Conservation (phyloP, 2,329 filamentous ascomycete genomes). For the Fusarium nurragi region DNA sequence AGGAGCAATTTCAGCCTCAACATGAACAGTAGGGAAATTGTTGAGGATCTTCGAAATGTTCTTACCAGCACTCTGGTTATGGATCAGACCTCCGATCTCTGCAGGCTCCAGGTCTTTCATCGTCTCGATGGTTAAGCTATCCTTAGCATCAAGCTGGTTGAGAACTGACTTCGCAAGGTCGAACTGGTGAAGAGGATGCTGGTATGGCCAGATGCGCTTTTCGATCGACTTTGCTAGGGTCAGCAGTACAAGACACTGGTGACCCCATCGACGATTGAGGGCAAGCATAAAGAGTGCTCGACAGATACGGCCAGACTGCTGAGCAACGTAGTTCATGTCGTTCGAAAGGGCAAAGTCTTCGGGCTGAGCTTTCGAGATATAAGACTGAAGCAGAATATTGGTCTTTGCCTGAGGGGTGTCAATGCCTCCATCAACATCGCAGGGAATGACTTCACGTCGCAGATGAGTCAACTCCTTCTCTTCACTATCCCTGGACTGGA, state of each 20-base stretch:
- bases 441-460: constrained; percentile 75
- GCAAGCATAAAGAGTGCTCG: constrained; percentile 97
- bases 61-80: constrained; percentile 87
- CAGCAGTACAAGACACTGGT: constrained; percentile 90
- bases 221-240: constrained; percentile 97
- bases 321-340: constrained; percentile 92
- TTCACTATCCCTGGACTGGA: constrained; percentile 91
- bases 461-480: constrained; percentile 84
- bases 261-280: constrained; percentile 92
- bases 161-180: constrained; percentile 86
- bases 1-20: constrained; percentile 95
- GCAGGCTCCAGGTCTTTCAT: constrained; percentile 92
- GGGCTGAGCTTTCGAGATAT: constrained; percentile 86
- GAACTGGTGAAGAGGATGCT: constrained; percentile 95
- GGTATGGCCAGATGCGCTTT: constrained; percentile 92
- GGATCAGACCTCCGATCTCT: constrained; percentile 90
- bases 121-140: constrained; percentile 78
- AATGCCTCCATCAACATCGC: constrained; percentile 78
- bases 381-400: constrained; percentile 92
- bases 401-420: constrained; percentile 87
- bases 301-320: constrained; percentile 94
- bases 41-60: constrained; percentile 83
- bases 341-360: constrained; percentile 95
- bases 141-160: constrained; percentile 84
- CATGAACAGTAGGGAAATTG: constrained; percentile 89